A percentile compares a stretch with the other conserved stretches of the same genome.
phyloP scores from a whole-genome alignment of 23 red algal genomes.

The Gracilaria gracilis region DNA sequence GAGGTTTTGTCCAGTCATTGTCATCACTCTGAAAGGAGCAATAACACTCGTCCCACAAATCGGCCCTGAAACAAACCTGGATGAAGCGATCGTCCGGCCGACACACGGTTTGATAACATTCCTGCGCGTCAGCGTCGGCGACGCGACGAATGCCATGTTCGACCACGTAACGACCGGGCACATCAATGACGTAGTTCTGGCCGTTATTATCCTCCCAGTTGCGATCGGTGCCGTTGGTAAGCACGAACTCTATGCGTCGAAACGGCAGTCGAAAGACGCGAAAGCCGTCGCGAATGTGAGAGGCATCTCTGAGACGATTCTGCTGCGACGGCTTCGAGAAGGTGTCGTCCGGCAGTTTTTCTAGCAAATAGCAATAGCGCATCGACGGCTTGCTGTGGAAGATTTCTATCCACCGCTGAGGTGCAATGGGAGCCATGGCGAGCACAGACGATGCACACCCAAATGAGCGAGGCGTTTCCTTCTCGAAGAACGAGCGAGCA shows the following conservation, averaged over 20 bases:
- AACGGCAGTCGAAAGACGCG: slow-evolving; percentile 79
- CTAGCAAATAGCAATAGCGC: slow-evolving; percentile 60
- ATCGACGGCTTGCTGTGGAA: slow-evolving; percentile 89
- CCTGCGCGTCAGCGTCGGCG: slow-evolving; percentile 60
- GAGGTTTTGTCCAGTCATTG: slow-evolving; percentile 45
- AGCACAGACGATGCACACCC: neutral
- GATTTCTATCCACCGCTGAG: slow-evolving; percentile 78
- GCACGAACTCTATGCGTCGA: slow-evolving; percentile 62
- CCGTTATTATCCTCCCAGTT: slow-evolving; percentile 81
- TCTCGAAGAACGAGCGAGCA: too few species aligned
- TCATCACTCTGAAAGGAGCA: slow-evolving; percentile 41
- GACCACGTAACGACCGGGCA: slow-evolving; percentile 68
- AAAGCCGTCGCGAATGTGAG: slow-evolving; percentile 77
- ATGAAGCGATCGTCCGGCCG: slow-evolving; percentile 46
- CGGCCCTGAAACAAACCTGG: slow-evolving; percentile 67
- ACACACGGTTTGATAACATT: slow-evolving; percentile 37
- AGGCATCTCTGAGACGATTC: slow-evolving; percentile 67
- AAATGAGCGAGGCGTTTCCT: too few species aligned
- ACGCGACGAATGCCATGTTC: slow-evolving; percentile 81
- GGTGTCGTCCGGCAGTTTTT: slow-evolving; percentile 41
- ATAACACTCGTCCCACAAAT: slow-evolving; percentile 63
- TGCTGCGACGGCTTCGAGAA: slow-evolving; percentile 43
- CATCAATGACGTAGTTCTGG: slow-evolving; percentile 37
- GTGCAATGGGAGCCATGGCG: slow-evolving; percentile 22
- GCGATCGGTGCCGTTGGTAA: slow-evolving; percentile 69